Percentiles rank a stretch among this genome's conserved stretches.
These are phyloP conservation scores for Heracleum sosnowskyi DNA, from an alignment of 129 eudicot species.

Conservation along the genomic window DNA sequence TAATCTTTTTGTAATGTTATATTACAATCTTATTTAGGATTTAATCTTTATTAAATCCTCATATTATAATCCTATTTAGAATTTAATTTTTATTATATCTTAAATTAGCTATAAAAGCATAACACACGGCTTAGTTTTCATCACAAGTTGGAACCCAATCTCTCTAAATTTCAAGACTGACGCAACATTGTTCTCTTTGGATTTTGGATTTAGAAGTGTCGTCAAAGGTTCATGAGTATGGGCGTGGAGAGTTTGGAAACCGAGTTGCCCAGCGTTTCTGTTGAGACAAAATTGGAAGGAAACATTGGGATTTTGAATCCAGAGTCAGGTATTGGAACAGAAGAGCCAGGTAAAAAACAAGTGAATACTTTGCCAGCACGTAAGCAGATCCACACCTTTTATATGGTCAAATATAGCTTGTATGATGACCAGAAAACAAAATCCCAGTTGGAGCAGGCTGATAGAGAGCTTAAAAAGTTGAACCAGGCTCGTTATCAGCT, in stretches of 20 bases:
- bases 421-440: slow-evolving; percentile 64
- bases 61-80: too few species aligned
- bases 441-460: slow-evolving; percentile 61
- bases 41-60: too few species aligned
- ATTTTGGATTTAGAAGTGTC: not conserved
- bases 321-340: slow-evolving; percentile 28
- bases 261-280: slow-evolving; percentile 39
- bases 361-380: slow-evolving; percentile 42
- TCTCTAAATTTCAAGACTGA: slow-evolving; percentile 5
- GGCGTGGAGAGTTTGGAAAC: slow-evolving; percentile 58
- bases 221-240: slow-evolving; percentile 22
- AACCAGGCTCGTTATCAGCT: slow-evolving; percentile 44
- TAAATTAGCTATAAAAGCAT: too few species aligned
- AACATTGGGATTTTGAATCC: slow-evolving; percentile 22
- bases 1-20: too few species aligned
- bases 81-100: too few species aligned
- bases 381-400: slow-evolving; percentile 48
- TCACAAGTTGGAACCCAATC: too few species aligned
- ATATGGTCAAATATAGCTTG: slow-evolving; percentile 57
- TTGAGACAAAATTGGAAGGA: slow-evolving; percentile 34
- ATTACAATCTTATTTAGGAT: too few species aligned
- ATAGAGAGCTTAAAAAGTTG: slow-evolving; percentile 58
- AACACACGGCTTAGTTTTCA: too few species aligned
- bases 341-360: slow-evolving; percentile 34
- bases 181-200: not conserved